A percentile compares a stretch with the other conserved stretches of the same genome.
Conservation (phyloP, 805 yeast genomes). For the Kodamaea jinghongensis region DNA sequence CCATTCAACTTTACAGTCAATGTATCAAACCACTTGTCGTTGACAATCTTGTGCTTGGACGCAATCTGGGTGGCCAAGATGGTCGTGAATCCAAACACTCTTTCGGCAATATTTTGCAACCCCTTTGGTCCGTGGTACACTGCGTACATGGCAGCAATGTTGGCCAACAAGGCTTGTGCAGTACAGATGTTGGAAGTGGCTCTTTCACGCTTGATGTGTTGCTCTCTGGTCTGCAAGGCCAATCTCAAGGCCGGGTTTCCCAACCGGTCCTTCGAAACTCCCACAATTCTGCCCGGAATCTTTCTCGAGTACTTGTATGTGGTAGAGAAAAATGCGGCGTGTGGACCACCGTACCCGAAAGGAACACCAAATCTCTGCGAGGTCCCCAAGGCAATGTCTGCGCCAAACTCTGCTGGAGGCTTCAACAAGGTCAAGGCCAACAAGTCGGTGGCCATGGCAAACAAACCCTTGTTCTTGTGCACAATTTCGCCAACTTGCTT, state of each 20-base stretch:
- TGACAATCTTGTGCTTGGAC: slow-evolving; percentile 47
- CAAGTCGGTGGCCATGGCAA: slow-evolving; percentile 88
- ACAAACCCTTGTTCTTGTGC: slow-evolving; percentile 70
- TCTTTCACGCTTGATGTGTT: slow-evolving; percentile 94
- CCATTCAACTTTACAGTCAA: slow-evolving; percentile 60
- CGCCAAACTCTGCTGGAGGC: slow-evolving; percentile 83
- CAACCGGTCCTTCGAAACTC: slow-evolving; percentile 86
- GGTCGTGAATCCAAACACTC: slow-evolving; percentile 73
- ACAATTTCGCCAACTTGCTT: slow-evolving; percentile 57
- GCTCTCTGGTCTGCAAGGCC: slow-evolving; percentile 97
- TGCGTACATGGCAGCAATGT: slow-evolving; percentile 92
- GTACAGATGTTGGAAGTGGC: slow-evolving; percentile 98
- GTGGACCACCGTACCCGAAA: slow-evolving; percentile 98
- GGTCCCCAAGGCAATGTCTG: slow-evolving; percentile 90
- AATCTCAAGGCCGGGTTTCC: slow-evolving; percentile 87
- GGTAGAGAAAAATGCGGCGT: slow-evolving; percentile 95
- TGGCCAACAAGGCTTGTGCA: slow-evolving; percentile 94
- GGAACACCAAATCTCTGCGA: slow-evolving; percentile 98
- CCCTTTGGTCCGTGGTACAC: slow-evolving; percentile 96
- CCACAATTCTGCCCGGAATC: slow-evolving; percentile 95
- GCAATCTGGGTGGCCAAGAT: slow-evolving; percentile 62
- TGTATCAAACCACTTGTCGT: slow-evolving; percentile 81
- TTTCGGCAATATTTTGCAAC: slow-evolving; percentile 67
- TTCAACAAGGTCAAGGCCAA: slow-evolving; percentile 82
- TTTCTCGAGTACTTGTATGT: slow-evolving; percentile 78